Conservation (phyloP, 176 grass and related monocot genomes). For the Metroxylon sagu region DNA sequence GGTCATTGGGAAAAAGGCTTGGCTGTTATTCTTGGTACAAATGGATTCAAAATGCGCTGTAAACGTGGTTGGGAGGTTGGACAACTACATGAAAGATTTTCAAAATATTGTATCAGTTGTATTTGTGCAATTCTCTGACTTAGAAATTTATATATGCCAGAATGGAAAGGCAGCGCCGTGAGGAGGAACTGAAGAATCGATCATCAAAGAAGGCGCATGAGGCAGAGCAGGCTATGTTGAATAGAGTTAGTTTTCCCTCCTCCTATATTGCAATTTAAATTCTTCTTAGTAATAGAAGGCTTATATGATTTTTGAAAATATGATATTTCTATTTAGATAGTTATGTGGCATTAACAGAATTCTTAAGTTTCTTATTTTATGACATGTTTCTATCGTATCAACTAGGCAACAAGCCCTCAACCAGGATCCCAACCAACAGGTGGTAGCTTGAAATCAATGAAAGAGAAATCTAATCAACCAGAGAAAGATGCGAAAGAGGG, state of each 20-base stretch:
- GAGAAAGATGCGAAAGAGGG: too few relatives aligned
- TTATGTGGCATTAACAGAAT: neutral
- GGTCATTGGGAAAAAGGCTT: too few relatives aligned
- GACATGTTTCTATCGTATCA: neutral
- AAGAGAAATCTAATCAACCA: too few relatives aligned
- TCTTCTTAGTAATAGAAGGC: neutral
- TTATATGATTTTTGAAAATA: too few relatives aligned
- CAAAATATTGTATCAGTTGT: neutral
- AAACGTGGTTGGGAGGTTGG: too few relatives aligned
- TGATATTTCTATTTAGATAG: too few relatives aligned
- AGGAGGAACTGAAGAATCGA: slow-evolving; percentile 22
- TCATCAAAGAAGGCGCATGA: slow-evolving; percentile 14
- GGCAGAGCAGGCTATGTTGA: slow-evolving; percentile 13
- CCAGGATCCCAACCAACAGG: slow-evolving; percentile 5
- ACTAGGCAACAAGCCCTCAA: slow-evolving; percentile 16
- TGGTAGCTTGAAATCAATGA: slow-evolving; percentile 22
- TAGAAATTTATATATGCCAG: neutral
- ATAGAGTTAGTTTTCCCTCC: slow-evolving; percentile 6
- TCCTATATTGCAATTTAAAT: neutral
- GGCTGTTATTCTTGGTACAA: too few relatives aligned
- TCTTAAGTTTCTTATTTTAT: neutral
- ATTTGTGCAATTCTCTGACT: neutral
- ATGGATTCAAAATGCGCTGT: too few relatives aligned
- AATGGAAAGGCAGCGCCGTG: slow-evolving; percentile 19
- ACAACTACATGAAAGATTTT: too few relatives aligned